A percentile compares a stretch with the other conserved stretches of the same genome.
Conservation (phyloP, 805 yeast genomes). For the Kurtzmaniella cleridarum region DNA sequence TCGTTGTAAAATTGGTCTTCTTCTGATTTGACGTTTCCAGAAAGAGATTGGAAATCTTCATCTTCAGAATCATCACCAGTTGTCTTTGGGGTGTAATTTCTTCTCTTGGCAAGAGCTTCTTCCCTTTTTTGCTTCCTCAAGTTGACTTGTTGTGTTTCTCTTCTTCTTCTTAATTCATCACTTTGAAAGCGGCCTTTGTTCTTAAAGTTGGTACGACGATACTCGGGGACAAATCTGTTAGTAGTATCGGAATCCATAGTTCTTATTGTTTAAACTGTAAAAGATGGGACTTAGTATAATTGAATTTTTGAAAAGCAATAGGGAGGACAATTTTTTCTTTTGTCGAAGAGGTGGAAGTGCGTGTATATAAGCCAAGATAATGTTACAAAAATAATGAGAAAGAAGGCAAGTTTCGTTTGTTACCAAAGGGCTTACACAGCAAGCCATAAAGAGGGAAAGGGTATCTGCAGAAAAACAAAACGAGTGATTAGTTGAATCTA, state of each 20-base stretch:
- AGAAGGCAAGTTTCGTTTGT: no score
- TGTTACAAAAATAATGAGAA: no score
- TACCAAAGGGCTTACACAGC: no score
- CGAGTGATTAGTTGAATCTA: no score
- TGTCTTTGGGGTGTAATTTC: slow-evolving; percentile 53
- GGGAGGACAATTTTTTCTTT: neutral
- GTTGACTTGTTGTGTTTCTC: slow-evolving; percentile 96
- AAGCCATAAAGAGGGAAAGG: no score
- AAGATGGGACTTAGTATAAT: slow-evolving; percentile 3
- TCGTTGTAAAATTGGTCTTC: slow-evolving; percentile 36
- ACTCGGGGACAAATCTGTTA: slow-evolving; percentile 88
- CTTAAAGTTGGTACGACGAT: slow-evolving; percentile 93
- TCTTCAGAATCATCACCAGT: slow-evolving; percentile 39
- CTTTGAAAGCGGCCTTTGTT: slow-evolving; percentile 90
- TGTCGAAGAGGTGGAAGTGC: no score
- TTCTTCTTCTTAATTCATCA: slow-evolving; percentile 95
- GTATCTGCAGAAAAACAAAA: no score
- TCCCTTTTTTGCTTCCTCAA: slow-evolving; percentile 95
- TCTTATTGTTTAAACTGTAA: neutral
- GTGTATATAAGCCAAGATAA: no score
- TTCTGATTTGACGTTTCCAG: slow-evolving; percentile 44
- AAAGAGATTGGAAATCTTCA: slow-evolving; percentile 27
- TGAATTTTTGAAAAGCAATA: neutral
- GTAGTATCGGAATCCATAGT: slow-evolving; percentile 73
- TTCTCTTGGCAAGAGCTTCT: slow-evolving; percentile 88